A percentile compares a stretch with the other conserved stretches of the same genome.
phyloP scores from a whole-genome alignment of 2,329 filamentous ascomycete species.

The Talaromyces sp. region DNA sequence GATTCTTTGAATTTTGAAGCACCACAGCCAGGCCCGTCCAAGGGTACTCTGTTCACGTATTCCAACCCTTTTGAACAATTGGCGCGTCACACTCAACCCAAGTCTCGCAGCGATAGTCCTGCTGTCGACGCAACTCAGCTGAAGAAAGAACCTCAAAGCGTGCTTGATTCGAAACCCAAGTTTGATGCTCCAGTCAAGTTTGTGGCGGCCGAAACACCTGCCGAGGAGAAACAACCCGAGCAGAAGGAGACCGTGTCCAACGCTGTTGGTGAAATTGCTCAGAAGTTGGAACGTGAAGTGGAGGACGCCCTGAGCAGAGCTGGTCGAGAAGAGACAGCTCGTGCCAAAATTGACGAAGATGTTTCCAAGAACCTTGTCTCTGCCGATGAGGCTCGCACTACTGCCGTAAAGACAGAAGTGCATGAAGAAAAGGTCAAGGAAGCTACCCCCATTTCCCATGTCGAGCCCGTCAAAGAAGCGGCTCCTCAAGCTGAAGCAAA shows the following conservation, averaged over 20 bases:
- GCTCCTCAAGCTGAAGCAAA: slow-evolving; percentile 4
- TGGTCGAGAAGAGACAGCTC: slow-evolving; percentile 44
- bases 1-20: slow-evolving; percentile 34
- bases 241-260: slow-evolving; percentile 64
- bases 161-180: neutral
- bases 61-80: slow-evolving; percentile 69
- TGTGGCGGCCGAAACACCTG: slow-evolving; percentile 11
- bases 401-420: slow-evolving; percentile 43
- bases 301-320: slow-evolving; percentile 61
- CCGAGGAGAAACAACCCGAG: slow-evolving; percentile 14
- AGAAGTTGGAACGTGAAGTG: slow-evolving; percentile 55
- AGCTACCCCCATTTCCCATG: slow-evolving; percentile 48
- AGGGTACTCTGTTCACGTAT: slow-evolving; percentile 59
- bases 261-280: slow-evolving; percentile 62
- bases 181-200: neutral
- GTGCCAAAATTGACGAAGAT: slow-evolving; percentile 27
- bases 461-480: slow-evolving; percentile 53
- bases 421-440: slow-evolving; percentile 54
- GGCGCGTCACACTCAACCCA: slow-evolving; percentile 49
- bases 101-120: slow-evolving; percentile 37
- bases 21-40: slow-evolving; percentile 29
- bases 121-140: slow-evolving; percentile 24
- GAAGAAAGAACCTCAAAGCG: slow-evolving; percentile 14
- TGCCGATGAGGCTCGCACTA: slow-evolving; percentile 31
- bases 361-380: slow-evolving; percentile 32